Conservation (phyloP, 2,329 filamentous ascomycete species). For the Paecilomyces sp. region DNA sequence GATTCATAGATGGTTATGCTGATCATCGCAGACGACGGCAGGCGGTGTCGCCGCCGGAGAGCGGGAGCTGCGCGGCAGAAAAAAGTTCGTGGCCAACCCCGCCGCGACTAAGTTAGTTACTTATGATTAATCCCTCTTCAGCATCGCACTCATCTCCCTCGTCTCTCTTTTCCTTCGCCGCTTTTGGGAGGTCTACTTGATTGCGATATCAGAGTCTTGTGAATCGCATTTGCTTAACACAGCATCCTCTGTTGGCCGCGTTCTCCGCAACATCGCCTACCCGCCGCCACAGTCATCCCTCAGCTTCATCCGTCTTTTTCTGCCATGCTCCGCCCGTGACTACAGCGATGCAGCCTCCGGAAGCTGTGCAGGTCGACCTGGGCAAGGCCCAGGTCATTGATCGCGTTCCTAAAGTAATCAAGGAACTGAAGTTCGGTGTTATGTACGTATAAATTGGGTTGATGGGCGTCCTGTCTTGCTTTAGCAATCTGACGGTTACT, state of each 20-base stretch:
- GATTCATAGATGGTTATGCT: neutral
- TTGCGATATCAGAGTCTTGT: neutral
- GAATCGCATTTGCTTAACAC: neutral
- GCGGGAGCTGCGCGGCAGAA: constrained; percentile 15
- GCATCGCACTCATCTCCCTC: neutral
- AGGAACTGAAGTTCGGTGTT: constrained; percentile 88
- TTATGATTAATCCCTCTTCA: constrained; percentile 3
- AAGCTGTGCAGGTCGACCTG: constrained; percentile 40
- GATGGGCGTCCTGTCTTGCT: neutral
- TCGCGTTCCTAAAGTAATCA: constrained; percentile 82
- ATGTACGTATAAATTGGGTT: constrained; percentile 48
- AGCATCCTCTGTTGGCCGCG: neutral
- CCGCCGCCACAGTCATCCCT: neutral
- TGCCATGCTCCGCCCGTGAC: constrained; percentile 32
- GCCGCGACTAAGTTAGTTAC: constrained; percentile 2
- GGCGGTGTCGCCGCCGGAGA: neutral
- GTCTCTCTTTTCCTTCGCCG: neutral
- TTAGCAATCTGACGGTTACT: neutral
- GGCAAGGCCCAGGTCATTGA: constrained; percentile 85
- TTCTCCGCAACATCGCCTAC: neutral
- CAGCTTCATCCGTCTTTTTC: neutral
- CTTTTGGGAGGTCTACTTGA: neutral
- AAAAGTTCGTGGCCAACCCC: constrained; percentile 22
- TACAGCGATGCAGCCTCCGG: constrained; percentile 32
- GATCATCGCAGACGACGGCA: neutral